A percentile compares a stretch with the other conserved stretches of the same genome.
Conservation (phyloP, 306 rosid species). For the Prunus padus region DNA sequence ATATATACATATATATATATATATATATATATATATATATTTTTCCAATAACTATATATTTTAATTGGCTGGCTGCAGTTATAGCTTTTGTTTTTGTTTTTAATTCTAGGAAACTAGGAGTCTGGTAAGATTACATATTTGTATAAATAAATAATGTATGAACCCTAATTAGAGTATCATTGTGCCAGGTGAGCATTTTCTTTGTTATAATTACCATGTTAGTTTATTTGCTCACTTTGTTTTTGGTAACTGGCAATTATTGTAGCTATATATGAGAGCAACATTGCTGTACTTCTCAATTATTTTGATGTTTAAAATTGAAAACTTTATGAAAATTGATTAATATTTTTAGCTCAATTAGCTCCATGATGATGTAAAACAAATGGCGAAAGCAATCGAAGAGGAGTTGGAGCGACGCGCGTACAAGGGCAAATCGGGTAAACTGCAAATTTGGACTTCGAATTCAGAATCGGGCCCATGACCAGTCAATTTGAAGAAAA, state of each 20-base stretch:
- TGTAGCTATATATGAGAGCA: not conserved
- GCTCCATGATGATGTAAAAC: not conserved
- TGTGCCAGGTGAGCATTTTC: conserved; percentile 25
- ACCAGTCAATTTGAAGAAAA: too few relatives aligned
- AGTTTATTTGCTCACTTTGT: not conserved
- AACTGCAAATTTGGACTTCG: too few relatives aligned
- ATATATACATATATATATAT: too few relatives aligned
- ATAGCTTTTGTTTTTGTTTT: too few relatives aligned
- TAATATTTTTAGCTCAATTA: not conserved
- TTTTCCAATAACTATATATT: too few relatives aligned
- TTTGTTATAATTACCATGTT: not conserved
- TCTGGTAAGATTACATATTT: not conserved
- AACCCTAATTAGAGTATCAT: conserved; percentile 1
- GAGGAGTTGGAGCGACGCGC: too few relatives aligned
- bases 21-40: too few relatives aligned
- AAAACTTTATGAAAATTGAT: not conserved
- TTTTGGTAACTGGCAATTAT: conserved; percentile 5
- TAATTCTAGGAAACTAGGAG: too few relatives aligned
- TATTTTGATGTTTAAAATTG: not conserved
- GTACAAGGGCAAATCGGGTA: too few relatives aligned
- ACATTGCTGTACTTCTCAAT: conserved; percentile 18
- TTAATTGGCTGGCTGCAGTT: too few relatives aligned
- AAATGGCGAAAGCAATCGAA: too few relatives aligned
- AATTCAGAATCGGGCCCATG: too few relatives aligned
- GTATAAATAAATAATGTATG: not conserved